phyloP scores from a whole-genome alignment of 805 yeast species.

The Sugiyamaella floridensis region DNA sequence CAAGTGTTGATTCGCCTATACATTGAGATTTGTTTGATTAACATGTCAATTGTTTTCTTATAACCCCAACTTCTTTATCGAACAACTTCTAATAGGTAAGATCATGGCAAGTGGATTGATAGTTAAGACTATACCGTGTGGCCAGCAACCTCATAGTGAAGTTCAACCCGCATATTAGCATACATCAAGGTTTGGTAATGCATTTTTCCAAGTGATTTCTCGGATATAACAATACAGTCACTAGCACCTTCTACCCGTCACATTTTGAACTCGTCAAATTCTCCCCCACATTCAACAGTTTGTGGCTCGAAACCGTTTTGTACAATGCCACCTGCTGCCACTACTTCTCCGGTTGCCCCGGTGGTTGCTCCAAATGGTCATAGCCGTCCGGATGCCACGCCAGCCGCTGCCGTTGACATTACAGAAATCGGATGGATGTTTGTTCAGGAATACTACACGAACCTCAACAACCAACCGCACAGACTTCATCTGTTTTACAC shows the following conservation, averaged over 20 bases:
- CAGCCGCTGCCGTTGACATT: not conserved
- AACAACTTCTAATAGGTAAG: no score
- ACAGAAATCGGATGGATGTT: conserved; percentile 34
- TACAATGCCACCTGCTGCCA: not conserved
- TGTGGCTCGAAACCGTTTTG: not conserved
- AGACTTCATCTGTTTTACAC: conserved; percentile 32
- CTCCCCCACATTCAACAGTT: not conserved
- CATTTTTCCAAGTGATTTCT: not conserved
- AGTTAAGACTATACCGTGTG: no score
- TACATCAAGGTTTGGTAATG: no score
- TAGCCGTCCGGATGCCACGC: not conserved
- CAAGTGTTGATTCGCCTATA: no score
- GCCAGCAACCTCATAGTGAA: no score
- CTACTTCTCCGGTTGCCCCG: not conserved
- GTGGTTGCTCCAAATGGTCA: not conserved
- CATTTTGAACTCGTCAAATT: not conserved
- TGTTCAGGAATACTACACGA: conserved; percentile 34
- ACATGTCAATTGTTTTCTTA: no score
- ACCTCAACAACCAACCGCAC: conserved; percentile 28
- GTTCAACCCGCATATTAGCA: not conserved
- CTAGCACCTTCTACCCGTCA: not conserved
- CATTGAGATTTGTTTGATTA: no score
- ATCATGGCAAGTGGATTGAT: no score
- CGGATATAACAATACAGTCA: not conserved
- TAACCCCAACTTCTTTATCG: no score